A percentile compares a stretch with the other conserved stretches of the same genome.
phyloP scores from a whole-genome alignment of 768 basidiomycete species.

The Melanogaster broomeanus region DNA sequence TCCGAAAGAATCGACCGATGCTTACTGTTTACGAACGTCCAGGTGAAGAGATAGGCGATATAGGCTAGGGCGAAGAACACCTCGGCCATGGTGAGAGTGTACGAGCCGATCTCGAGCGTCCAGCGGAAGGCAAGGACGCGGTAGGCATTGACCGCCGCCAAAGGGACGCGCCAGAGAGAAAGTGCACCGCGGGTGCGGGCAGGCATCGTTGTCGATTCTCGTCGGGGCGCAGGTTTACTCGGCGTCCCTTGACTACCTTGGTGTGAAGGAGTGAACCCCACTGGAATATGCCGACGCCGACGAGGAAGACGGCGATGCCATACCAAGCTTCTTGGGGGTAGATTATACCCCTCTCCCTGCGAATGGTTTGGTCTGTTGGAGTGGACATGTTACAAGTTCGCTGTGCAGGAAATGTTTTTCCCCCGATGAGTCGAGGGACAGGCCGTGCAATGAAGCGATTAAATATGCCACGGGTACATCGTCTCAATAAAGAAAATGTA shows the following conservation, averaged over 20 bases:
- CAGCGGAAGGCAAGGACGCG: conserved; percentile 51
- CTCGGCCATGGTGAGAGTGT: conserved; percentile 42
- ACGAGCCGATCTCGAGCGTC: conserved; percentile 46
- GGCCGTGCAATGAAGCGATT: no score
- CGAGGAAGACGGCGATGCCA: conserved; percentile 12
- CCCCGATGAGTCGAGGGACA: no score
- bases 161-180: conserved; percentile 40
- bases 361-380: neutral
- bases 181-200: conserved; percentile 23
- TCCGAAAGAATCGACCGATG: neutral
- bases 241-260: conserved; percentile 12
- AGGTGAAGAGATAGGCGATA: conserved; percentile 43
- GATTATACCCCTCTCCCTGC: neutral
- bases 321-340: conserved; percentile 20
- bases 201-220: conserved; percentile 15
- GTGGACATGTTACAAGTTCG: conserved; percentile 3
- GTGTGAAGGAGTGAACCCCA: conserved; percentile 27
- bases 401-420: no score
- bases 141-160: conserved; percentile 44
- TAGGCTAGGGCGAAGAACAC: conserved; percentile 49
- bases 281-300: conserved; percentile 22
- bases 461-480: no score
- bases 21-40: conserved; percentile 50
- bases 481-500: no score
- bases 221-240: neutral